Conservation (phyloP, 441 rosid genomes). For the Pelargonium citronellum region DNA sequence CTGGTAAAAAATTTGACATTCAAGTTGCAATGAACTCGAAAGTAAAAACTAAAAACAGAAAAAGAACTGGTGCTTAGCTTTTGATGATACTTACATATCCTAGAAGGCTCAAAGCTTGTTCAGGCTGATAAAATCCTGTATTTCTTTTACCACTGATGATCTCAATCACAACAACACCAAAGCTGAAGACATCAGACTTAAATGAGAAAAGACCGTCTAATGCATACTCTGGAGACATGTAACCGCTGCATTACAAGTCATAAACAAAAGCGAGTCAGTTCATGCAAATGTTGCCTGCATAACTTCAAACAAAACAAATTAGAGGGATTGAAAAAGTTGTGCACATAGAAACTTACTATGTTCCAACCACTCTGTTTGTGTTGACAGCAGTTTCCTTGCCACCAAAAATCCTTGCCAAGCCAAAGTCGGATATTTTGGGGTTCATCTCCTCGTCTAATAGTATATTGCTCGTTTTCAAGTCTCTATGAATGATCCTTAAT, state of each 20-base stretch:
- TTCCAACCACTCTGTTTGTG: slow-evolving; percentile 56
- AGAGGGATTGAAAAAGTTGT: neutral
- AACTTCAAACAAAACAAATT: neutral
- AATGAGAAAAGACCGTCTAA: slow-evolving; percentile 56
- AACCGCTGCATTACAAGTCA: slow-evolving; percentile 38
- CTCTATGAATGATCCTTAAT: slow-evolving; percentile 47
- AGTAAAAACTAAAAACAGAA: neutral
- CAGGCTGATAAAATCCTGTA: slow-evolving; percentile 40
- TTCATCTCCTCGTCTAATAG: slow-evolving; percentile 42
- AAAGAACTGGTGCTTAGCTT: neutral
- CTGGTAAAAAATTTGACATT: slow-evolving; percentile 24
- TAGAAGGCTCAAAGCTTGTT: slow-evolving; percentile 39
- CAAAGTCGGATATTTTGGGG: slow-evolving; percentile 50
- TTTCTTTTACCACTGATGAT: slow-evolving; percentile 50
- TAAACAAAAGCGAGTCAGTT: neutral
- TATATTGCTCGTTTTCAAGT: slow-evolving; percentile 43
- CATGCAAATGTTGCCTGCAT: neutral
- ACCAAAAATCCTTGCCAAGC: slow-evolving; percentile 47
- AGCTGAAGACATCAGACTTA: slow-evolving; percentile 66
- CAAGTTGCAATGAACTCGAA: neutral
- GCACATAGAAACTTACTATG: slow-evolving; percentile 39
- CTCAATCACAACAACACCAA: slow-evolving; percentile 62
- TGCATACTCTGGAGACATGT: slow-evolving; percentile 69
- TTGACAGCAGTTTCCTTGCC: slow-evolving; percentile 50
- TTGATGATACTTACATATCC: slow-evolving; percentile 39